Evolutionary conservation across 2,329 filamentous ascomycete species (phyloP).

Genomic region (Fusarium floridanum): DNA sequence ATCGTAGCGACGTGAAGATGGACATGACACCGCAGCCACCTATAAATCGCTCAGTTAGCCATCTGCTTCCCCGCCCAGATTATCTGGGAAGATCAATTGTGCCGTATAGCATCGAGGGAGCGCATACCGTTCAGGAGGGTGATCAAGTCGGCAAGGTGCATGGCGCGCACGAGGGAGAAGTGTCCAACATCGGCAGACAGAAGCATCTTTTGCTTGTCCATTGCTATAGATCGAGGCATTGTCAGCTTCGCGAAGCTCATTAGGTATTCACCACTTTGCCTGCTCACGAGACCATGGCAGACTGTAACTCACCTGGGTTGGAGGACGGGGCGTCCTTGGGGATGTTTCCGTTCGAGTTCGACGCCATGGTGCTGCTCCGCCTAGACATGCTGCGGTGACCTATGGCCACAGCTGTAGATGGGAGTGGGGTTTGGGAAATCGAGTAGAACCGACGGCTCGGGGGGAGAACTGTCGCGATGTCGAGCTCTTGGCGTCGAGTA

Average conservation of each 20-base stretch:
- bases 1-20: constrained; percentile 93
- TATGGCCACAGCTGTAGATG: not conserved
- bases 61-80: not conserved
- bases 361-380: constrained; percentile 62
- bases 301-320: constrained; percentile 51
- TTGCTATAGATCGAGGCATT: constrained; percentile 56
- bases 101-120: not conserved
- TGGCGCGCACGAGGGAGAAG: constrained; percentile 76
- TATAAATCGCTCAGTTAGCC: constrained; percentile 25
- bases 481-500: constrained; percentile 1
- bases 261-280: not conserved
- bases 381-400: constrained; percentile 68
- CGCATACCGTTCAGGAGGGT: constrained; percentile 80
- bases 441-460: not conserved
- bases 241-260: constrained; percentile 10
- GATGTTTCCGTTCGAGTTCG: constrained; percentile 45
- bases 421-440: not conserved
- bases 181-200: constrained; percentile 78
- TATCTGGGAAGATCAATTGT: not conserved
- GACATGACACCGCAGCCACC: constrained; percentile 94
- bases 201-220: constrained; percentile 82
- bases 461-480: not conserved
- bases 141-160: constrained; percentile 87
- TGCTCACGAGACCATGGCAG: not conserved
- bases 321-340: constrained; percentile 47